Evolutionary conservation across 495 filamentous ascomycete species (phyloP), one percentile per base, ranked within the genome.

Genomic region (Xylaria acuta): DNA sequence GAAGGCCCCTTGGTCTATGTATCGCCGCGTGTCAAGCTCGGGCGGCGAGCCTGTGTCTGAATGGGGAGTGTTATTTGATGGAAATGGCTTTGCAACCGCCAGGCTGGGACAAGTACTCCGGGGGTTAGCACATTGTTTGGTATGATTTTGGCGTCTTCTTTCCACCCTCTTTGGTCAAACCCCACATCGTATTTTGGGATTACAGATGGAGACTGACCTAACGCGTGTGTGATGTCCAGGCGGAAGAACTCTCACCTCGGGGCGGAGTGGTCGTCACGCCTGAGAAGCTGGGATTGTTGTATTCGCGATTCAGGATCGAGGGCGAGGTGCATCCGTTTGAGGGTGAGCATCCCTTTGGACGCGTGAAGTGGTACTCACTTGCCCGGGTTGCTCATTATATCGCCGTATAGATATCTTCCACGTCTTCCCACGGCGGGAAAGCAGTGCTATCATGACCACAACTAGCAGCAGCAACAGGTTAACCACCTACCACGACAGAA

Each of bases 1-100:
- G 47, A 43, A 75, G 67, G 34, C 72, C 58, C 41, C 74, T 3
- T 66, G 63, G 63, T n/a, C 51, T 25, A 49, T 59, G 53, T 60
- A 72, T 51, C 70, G 70, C 41, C 70, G 54, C 40, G 20, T 47
- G 60, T 47, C 70, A 20, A 53, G 34, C 45, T 56, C 62, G 9
- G 54, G 20, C 20, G 51, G 70, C n/a, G 70, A 72, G 53, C 34
- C 63, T 6, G 63, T 41, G 77, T 82, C 70, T 86, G 87, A 91
- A 72, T 97, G 94, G 93, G 91, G 92, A 1, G 87, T 86, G 34
- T 77, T 97, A 20, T 96, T 97, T 77, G 91, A 93, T 62, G 85
- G 87, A 64, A 82, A 85, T 7, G 90, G 90, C 3, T 84, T 88
- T 64, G 88, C 93, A 9, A 96, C 92, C 0, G 77, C 84, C 53